Conservation (phyloP, 179 eudicot genomes). For the Silene vulgaris region DNA sequence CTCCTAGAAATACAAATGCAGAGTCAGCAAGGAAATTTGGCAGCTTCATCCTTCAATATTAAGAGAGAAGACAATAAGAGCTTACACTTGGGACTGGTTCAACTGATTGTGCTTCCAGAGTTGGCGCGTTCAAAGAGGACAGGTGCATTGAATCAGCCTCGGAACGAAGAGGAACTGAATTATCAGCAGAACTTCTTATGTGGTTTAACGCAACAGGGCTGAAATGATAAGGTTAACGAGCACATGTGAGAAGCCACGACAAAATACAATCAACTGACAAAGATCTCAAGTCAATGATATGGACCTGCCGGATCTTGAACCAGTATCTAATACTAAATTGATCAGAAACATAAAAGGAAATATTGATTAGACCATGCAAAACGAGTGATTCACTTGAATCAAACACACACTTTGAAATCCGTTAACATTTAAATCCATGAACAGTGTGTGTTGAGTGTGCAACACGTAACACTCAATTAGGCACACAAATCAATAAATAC, state of each 20-base stretch:
- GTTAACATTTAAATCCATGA: neutral
- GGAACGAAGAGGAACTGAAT: constrained; percentile 38
- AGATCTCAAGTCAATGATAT: neutral
- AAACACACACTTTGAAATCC: neutral
- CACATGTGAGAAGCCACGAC: constrained; percentile 4
- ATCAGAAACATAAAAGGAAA: neutral
- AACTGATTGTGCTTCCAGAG: constrained; percentile 47
- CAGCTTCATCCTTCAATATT: neutral
- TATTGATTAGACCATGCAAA: neutral
- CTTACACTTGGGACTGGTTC: constrained; percentile 40
- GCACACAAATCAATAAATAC: neutral
- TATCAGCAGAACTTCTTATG: constrained; percentile 45
- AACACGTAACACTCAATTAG: neutral
- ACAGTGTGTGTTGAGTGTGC: neutral
- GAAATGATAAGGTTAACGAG: constrained; percentile 21
- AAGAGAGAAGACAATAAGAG: neutral
- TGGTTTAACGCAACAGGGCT: constrained; percentile 52
- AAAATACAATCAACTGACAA: neutral
- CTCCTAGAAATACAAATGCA: constrained; percentile 41
- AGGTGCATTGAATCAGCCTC: constrained; percentile 47
- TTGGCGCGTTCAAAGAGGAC: constrained; percentile 36
- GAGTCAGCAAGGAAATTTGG: constrained; percentile 15
- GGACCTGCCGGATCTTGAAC: neutral
- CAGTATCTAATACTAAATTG: neutral
- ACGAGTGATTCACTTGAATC: neutral